Base-by-base conservation (phyloP, 139 green algal species). In the Tetradesmus lagerheimii region DNA sequence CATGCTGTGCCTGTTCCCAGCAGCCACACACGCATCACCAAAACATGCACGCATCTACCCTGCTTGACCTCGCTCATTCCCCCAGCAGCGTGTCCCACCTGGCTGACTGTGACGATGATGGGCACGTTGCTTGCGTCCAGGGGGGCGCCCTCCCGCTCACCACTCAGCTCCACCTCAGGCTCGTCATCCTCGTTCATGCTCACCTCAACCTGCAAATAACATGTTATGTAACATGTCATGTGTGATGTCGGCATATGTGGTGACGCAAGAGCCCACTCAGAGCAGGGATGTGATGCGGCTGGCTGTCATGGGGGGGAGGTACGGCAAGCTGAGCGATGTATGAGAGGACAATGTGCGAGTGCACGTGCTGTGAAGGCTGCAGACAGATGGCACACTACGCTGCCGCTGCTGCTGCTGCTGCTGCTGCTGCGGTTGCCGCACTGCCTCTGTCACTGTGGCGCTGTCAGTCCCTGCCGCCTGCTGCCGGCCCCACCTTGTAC, bases 101-200 rank as follows among this genome's bases (percentile, higher is more conserved):
- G 93, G 25, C 91, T 90, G 16, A 96, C 84, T 0, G 93, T 95
- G 12, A 97, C 41, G 20, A 95, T 92, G 79, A 96, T 39, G 5
- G 95, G 95, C 45, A 97, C 71, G 23, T 83, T 74, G 4, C 29
- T 41, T 20, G 92, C 87, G 86, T 97, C 92, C 45, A 97, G 86
- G 1, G 77, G 88, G 64, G 89, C 85, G 4, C 88, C 88, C 23
- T 87, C 83, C 3, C 91, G 91, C 84, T 97, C 95, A 50, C 96
- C 95, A 76, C 96, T 94, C 16, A 97, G 87, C 88, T 98, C 95
- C 41, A 97, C 91, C 71, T 98, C 96, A 50, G 94, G 92, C 88
- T 91, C 88, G 57, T 91, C 80, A 67, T 91, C 88, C 66, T 84
- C 88, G 29, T 25, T 34, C 88, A 88, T 88, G 2, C 50, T 67